Evolutionary conservation across 2,329 filamentous ascomycete genomes (phyloP), one percentile per base, ranked within the genome.

Genomic region (Xylaria sp.): DNA sequence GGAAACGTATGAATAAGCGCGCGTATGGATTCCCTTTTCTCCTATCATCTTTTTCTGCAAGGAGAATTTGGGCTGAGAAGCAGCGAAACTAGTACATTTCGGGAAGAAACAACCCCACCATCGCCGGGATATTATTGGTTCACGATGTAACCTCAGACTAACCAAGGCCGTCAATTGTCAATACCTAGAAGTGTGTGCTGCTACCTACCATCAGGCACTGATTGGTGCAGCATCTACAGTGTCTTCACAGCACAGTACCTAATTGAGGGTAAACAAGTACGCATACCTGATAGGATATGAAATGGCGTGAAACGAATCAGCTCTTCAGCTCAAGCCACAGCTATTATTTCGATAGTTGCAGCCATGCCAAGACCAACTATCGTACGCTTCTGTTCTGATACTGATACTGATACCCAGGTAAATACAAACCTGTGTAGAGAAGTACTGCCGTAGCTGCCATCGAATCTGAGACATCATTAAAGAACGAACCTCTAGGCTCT

Each of bases 311-410:
- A 66, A 57, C 57, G 36, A 50, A 48, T 19, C 32, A 55, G 19
- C 47, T 66, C 51, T 61, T 66, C 64, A 61, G 58, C 58, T 66
- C 42, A 61, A 66, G 64, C 64, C 64, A 66, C 39, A 19, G 51
- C 57, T 30, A 57, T 34, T 32, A 36, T 36, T 11, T 53, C 12
- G 34, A 64, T 32, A 42, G 24, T 53, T 53, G 24, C 17, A 24
- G 45, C 47, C 55, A 24, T 53, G 32, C 48, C 54, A 32, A 53
- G 14, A 58, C 32, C 30, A 27, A 39, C 47, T 63, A 19, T 42
- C n/a, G 47, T 30, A 4, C 34, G 21, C 34, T 36, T 36, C 34
- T 36, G 11, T 27, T 2, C 17, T 39, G n/a, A 19, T 50, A 50
- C n/a, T 39, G n/a, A 19, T 50, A 50, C n/a, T 6, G 42, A 47